These are phyloP conservation scores for Cordia subcordata DNA, from an alignment of 257 asterid species.

Conservation along the genomic window DNA sequence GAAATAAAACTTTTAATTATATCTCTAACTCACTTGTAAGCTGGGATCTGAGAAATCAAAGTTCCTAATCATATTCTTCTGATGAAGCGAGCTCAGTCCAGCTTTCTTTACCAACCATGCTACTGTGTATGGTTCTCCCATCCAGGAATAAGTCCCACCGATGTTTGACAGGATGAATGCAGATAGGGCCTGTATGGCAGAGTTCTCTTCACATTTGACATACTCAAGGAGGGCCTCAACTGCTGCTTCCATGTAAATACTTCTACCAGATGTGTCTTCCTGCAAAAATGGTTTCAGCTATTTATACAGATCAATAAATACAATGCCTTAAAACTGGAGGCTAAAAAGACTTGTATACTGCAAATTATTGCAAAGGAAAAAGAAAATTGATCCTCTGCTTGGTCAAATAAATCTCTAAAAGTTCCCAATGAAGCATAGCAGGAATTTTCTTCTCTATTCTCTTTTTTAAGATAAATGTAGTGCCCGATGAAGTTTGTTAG, in stretches of 20 bases:
- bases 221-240: slow-evolving; percentile 49
- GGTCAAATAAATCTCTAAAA: too few relatives aligned
- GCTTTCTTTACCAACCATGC: slow-evolving; percentile 77
- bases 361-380: too few relatives aligned
- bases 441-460: too few relatives aligned
- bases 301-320: not conserved
- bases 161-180: slow-evolving; percentile 68
- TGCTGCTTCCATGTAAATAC: slow-evolving; percentile 56
- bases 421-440: too few relatives aligned
- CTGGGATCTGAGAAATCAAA: slow-evolving; percentile 64
- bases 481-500: too few relatives aligned
- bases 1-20: not conserved
- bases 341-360: too few relatives aligned
- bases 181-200: slow-evolving; percentile 44
- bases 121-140: slow-evolving; percentile 74
- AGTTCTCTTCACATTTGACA: slow-evolving; percentile 43
- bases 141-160: slow-evolving; percentile 89
- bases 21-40: slow-evolving; percentile 41
- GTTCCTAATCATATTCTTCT: slow-evolving; percentile 64
- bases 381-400: too few relatives aligned
- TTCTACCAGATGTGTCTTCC: slow-evolving; percentile 56
- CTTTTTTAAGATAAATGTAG: too few relatives aligned
- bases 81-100: slow-evolving; percentile 54
- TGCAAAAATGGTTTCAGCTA: slow-evolving; percentile 24
- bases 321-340: too few relatives aligned